Percentiles rank a stretch among this genome's conserved stretches.
Conservation (phyloP, 2,329 filamentous ascomycete species). For the Aspergillus ibericus region DNA sequence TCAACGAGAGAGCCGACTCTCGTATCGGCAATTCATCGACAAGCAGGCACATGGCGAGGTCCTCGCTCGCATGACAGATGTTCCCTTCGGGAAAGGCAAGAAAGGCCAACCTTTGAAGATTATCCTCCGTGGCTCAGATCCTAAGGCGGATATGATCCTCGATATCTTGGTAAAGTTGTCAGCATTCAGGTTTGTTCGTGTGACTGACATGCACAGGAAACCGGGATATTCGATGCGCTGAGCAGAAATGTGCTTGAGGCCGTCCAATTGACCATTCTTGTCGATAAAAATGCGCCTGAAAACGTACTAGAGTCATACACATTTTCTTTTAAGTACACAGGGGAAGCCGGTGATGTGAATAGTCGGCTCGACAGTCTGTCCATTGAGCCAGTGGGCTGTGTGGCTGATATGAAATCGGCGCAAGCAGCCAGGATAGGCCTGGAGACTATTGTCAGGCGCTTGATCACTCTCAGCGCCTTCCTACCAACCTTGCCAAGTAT, state of each 20-base stretch:
- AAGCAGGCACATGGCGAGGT: constrained; percentile 10
- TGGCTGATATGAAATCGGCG: constrained; percentile 37
- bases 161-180: constrained; percentile 46
- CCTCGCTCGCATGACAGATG: constrained; percentile 8
- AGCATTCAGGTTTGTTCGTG: neutral
- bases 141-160: constrained; percentile 46
- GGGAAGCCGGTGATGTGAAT: constrained; percentile 29
- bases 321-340: constrained; percentile 49
- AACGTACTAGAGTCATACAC: constrained; percentile 53
- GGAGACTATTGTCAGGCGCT: constrained; percentile 43
- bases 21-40: constrained; percentile 31
- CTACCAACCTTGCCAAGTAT: constrained; percentile 47
- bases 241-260: constrained; percentile 43
- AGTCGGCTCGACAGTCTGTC: constrained; percentile 31
- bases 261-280: constrained; percentile 50
- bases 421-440: constrained; percentile 44
- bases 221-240: constrained; percentile 50
- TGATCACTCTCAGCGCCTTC: constrained; percentile 40
- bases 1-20: constrained; percentile 24
- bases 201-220: constrained; percentile 44
- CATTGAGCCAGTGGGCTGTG: constrained; percentile 29
- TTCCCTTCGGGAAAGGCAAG: constrained; percentile 22
- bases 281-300: constrained; percentile 35
- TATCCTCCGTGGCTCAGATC: constrained; percentile 41
- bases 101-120: constrained; percentile 40